Base-by-base conservation (phyloP, 305 asterid genomes). In the Fraxinus angustifolia region DNA sequence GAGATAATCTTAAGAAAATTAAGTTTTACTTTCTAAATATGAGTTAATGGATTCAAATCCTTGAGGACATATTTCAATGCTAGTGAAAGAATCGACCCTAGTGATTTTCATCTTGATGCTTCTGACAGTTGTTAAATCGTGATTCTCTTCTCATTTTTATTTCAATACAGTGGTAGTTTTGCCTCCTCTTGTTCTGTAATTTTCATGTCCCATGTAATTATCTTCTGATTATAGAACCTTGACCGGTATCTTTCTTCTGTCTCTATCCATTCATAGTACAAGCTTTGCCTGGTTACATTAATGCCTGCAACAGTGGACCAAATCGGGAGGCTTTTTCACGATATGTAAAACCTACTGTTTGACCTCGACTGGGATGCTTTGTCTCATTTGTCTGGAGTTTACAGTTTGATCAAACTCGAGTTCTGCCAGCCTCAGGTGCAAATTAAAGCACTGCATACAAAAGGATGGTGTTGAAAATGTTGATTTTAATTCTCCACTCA, bases 241-340 rank as follows among this genome's bases (percentile, higher is more conserved):
- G 5, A 65, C 19, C 33, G 33, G 6, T 58, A 38, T 31, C 40
- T 82, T 38, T 58, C 28, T 40, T 76, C 62, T 40, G 71, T 75
- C 34, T 34, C 56, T 76, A 2, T 68, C 23, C 10, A 38, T 82
- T 26, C 73, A 78, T 95, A 92, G 99, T 92, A 95, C 90, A 95
- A 95, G 84, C 97, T 95, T 8, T 95, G 99, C 85, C 98, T 97
- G 4, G 91, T 92, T 34, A 95, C 98, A 12, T 50, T 95, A 84
- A 88, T 87, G 90, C 95, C 98, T 75, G 91, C 99, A 35, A 83
- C 94, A 4, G 97, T 95, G 82, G 98, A 95, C 78, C 97, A 93
- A 83, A 93, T 93, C 77, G 88, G 98, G 88, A 91, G 99, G 92
- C 92, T 95, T 70, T 95, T 92, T 84, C 95, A 93, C 79, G 99